Base-by-base conservation (phyloP, 805 yeast species). In the Ogataea naganishii region DNA sequence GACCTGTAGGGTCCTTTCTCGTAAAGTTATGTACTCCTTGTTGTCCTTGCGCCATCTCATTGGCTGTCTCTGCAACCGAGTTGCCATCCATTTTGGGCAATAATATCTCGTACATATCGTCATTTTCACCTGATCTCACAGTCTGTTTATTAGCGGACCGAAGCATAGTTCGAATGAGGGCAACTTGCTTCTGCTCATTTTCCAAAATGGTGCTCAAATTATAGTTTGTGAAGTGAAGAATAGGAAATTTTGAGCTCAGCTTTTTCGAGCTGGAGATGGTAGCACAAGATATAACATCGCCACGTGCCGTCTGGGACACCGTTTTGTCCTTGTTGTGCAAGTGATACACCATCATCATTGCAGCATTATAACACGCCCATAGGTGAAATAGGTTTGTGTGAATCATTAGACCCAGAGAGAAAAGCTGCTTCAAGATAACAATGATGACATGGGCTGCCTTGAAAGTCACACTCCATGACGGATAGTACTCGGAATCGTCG, bases 401-500 rank as follows among this genome's bases (percentile, higher is more conserved):
- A 5, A 29, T 19, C n/a, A 47, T 44, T 73, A 75, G 19, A 72
- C 75, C 41, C 64, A 66, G 50, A 68, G 60, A n/a, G 75, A 70
- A 14, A 81, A 77, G 44, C 36, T 69, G 72, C 33, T 71, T 75
- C 26, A 69, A 61, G 34, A 77, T 77, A 33, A 70, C 64, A 7
- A 80, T 67, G 38, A 80, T 76, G 75, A 77, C 77, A 44, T 81
- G 70, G 2, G 89, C 83, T 1, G 89, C 82, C 51, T 79, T 84
- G 61, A 80, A 80, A 3, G 85, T 80, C 34, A 80, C 78, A 7
- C 86, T 83, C 79, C 83, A 75, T n/a, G 80, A 71, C 5, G 84
- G 83, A 47, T 74, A 75, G 40, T 46, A 44, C 48, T 62, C 55
- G 55, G 64, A 64, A 38, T 53, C 61, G n/a, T 65, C 61, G 34